phyloP scores from a whole-genome alignment of 2,329 filamentous ascomycete genomes.

The Coleophoma eucalyptorum region DNA sequence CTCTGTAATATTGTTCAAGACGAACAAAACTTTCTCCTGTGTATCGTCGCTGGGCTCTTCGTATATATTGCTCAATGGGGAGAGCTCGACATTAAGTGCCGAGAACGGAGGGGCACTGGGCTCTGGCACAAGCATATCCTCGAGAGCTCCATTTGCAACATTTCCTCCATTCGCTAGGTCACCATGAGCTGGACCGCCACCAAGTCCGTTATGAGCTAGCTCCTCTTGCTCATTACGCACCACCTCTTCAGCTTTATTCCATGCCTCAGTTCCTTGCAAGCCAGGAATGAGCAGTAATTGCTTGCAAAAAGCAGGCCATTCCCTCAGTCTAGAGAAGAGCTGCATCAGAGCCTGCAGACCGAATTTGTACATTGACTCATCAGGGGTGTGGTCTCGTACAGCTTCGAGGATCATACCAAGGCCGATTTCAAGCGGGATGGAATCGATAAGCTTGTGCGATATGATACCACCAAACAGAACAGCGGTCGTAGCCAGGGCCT shows the following conservation, averaged over 20 bases:
- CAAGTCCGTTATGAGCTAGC: slow-evolving; percentile 48
- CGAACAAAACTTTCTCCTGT: slow-evolving; percentile 92
- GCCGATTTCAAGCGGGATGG: slow-evolving; percentile 88
- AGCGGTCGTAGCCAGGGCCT: slow-evolving; percentile 90
- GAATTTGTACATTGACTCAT: slow-evolving; percentile 96
- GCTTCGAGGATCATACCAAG: slow-evolving; percentile 97
- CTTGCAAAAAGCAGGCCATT: slow-evolving; percentile 95
- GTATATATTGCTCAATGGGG: slow-evolving; percentile 58
- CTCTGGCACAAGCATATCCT: slow-evolving; percentile 57
- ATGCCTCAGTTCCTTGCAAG: slow-evolving; percentile 81
- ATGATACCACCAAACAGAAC: slow-evolving; percentile 97
- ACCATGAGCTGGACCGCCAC: slow-evolving; percentile 33
- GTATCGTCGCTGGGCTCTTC: slow-evolving; percentile 81
- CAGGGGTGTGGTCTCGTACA: slow-evolving; percentile 76
- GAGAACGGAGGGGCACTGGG: slow-evolving; percentile 68
- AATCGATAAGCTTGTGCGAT: slow-evolving; percentile 85
- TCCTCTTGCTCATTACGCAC: slow-evolving; percentile 66
- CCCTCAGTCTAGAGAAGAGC: slow-evolving; percentile 74
- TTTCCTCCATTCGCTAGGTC: slow-evolving; percentile 40
- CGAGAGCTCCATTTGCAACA: slow-evolving; percentile 66
- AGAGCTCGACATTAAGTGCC: slow-evolving; percentile 73
- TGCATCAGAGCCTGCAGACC: slow-evolving; percentile 93
- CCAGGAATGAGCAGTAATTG: slow-evolving; percentile 78
- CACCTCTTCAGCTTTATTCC: slow-evolving; percentile 77
- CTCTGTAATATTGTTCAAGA: slow-evolving; percentile 93